Base-by-base conservation (phyloP, 2,329 filamentous ascomycete genomes). In the Bertia moriformis region DNA sequence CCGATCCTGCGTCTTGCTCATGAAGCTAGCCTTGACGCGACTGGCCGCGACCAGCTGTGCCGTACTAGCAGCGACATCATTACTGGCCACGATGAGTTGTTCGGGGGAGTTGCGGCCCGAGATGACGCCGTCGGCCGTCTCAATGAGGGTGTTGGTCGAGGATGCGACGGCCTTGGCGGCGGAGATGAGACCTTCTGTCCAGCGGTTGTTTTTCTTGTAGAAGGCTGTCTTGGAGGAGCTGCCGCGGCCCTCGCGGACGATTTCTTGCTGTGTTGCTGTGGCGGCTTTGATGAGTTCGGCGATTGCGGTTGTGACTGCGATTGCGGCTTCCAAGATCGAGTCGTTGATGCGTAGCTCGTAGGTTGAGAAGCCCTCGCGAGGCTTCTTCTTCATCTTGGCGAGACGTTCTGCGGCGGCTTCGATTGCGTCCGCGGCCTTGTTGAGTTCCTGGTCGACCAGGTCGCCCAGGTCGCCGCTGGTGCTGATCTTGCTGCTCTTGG, bases 201-300 rank as follows among this genome's bases (percentile, higher is more conserved):
- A 98, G 39, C 91, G 77, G 63, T 96, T 98, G 72, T 98, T 95
- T 69, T 96, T 96, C 73, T 96, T 96, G 78, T 98, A 98, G 60
- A 98, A 98, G 18, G 88, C 87, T 2, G 88, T 93, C 42, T 80
- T 75, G 35, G 86, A 93, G 39, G 84, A 85, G 18, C 80, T 83
- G 24, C 91, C 91, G 15, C 84, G 80, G 4, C 91, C 91, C 45
- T 93, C 86, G 46, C 87, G 80, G 33, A 98, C 91, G 53, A 98
- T 98, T 63, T 98, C 91, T 56, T 93, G 79, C 57, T 98, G 91
- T 2, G 89, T 93, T 14, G 73, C 78, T 0, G 89, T 93, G 4
- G 91, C 91, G 1, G 91, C 91, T 60, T 91, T 89, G 67, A 98
- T 96, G 42, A 98, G 73, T 55, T 85, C 81, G 0, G 85, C 84